Conservation (phyloP, 495 filamentous ascomycete species). For the Alectoria sarmentosa region DNA sequence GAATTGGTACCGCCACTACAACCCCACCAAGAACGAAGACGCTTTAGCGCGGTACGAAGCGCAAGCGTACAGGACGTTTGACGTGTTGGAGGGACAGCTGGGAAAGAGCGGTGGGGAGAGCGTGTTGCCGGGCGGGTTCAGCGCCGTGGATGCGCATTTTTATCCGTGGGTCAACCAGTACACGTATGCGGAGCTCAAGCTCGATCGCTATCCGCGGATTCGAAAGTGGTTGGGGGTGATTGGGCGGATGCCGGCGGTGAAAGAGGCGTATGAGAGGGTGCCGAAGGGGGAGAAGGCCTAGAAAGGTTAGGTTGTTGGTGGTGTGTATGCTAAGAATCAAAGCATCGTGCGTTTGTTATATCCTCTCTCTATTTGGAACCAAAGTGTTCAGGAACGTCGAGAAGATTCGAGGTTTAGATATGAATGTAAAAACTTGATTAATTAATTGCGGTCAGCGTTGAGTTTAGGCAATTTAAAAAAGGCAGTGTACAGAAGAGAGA, state of each 20-base stretch:
- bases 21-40: slow-evolving; percentile 35
- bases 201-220: slow-evolving; percentile 45
- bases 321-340: neutral
- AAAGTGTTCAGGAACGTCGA: too few species aligned
- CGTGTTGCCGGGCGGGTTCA: slow-evolving; percentile 33
- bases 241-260: slow-evolving; percentile 55
- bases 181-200: slow-evolving; percentile 35
- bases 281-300: slow-evolving; percentile 21
- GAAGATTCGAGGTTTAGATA: too few species aligned
- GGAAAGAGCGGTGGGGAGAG: slow-evolving; percentile 34
- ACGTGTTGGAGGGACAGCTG: slow-evolving; percentile 38
- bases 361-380: too few species aligned
- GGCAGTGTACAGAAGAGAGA: too few species aligned
- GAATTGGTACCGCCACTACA: slow-evolving; percentile 37
- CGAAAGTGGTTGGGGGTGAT: slow-evolving; percentile 53
- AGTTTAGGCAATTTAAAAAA: too few species aligned
- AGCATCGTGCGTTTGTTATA: too few species aligned
- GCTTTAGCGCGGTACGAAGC: slow-evolving; percentile 34
- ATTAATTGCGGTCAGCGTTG: too few species aligned
- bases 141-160: slow-evolving; percentile 40
- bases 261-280: slow-evolving; percentile 27
- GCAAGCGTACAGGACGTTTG: slow-evolving; percentile 37
- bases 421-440: too few species aligned
- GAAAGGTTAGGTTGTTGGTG: neutral
- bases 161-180: slow-evolving; percentile 40